These are phyloP conservation scores for Trichosporon sp. DNA, from an alignment of 1,284 basidiomycete genomes.

Conservation along the genomic window DNA sequence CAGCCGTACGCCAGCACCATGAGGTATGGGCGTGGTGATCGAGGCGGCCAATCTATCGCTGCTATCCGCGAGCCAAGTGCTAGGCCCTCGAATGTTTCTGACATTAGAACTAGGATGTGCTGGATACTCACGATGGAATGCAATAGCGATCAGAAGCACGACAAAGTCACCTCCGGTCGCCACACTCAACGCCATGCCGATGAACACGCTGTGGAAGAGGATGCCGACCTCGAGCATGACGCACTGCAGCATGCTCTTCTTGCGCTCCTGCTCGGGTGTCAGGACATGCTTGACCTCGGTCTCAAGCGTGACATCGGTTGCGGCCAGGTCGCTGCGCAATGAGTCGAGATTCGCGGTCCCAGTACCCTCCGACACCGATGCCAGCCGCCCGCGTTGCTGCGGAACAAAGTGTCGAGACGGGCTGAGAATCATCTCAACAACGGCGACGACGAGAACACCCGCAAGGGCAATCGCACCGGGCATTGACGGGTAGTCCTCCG, in stretches of 20 bases:
- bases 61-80: conserved; percentile 31
- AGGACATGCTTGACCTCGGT: not conserved
- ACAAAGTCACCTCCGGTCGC: conserved; percentile 44
- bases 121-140: conserved; percentile 55
- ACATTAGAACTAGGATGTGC: not conserved
- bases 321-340: not conserved
- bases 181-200: conserved; percentile 44
- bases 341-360: not conserved
- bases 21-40: conserved; percentile 13
- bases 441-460: not conserved
- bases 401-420: conserved; percentile 5
- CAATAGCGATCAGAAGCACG: conserved; percentile 53
- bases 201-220: conserved; percentile 6
- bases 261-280: conserved; percentile 1
- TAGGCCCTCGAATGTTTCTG: conserved; percentile 32
- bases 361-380: not conserved
- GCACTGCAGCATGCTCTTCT: conserved; percentile 7
- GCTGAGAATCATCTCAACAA: not conserved
- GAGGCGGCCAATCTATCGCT: conserved; percentile 11
- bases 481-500: conserved; percentile 5
- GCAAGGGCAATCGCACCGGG: conserved; percentile 5
- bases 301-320: not conserved
- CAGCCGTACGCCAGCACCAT: conserved; percentile 12
- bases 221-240: conserved; percentile 48
- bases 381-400: not conserved